Evolutionary conservation across 2,329 filamentous ascomycete species (phyloP).

Genomic region (Ceratocystis eucalypticola): DNA sequence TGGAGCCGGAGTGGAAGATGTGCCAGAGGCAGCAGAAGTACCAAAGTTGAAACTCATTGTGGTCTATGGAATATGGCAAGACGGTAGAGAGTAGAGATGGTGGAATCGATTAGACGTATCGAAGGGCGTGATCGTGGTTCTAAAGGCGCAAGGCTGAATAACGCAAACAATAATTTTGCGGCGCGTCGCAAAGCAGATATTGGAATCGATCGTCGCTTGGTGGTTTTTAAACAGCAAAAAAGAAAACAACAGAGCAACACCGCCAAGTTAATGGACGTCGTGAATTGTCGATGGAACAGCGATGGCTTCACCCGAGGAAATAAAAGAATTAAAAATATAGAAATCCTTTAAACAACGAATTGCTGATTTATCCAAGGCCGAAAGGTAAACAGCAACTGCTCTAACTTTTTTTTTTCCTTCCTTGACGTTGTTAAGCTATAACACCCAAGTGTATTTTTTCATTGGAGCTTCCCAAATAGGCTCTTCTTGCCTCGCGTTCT

Average conservation of each 20-base stretch:
- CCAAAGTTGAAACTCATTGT: conserved; percentile 32
- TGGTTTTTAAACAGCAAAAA: not conserved
- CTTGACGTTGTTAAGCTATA: not conserved
- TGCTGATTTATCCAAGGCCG: not conserved
- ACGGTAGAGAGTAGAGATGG: not conserved
- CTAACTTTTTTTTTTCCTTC: not conserved
- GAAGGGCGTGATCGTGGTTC: not conserved
- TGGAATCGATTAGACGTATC: not conserved
- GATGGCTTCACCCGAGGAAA: not conserved
- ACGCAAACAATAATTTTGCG: not conserved
- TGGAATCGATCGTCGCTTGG: not conserved
- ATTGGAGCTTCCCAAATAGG: not conserved
- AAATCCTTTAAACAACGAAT: not conserved
- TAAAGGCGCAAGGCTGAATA: conserved; percentile 13
- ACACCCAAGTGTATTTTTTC: not conserved
- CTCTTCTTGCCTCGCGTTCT: conserved; percentile 12
- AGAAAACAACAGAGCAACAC: not conserved
- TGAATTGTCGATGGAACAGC: not conserved
- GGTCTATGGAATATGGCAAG: not conserved
- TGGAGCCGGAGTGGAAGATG: conserved; percentile 21
- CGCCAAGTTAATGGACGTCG: not conserved
- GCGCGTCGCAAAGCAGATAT: not conserved
- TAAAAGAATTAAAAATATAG: not conserved
- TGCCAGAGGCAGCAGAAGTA: conserved; percentile 24
- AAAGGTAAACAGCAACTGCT: conserved; percentile 1